Base-by-base conservation (phyloP, 2,329 filamentous ascomycete species). In the Exophiala calicioides region DNA sequence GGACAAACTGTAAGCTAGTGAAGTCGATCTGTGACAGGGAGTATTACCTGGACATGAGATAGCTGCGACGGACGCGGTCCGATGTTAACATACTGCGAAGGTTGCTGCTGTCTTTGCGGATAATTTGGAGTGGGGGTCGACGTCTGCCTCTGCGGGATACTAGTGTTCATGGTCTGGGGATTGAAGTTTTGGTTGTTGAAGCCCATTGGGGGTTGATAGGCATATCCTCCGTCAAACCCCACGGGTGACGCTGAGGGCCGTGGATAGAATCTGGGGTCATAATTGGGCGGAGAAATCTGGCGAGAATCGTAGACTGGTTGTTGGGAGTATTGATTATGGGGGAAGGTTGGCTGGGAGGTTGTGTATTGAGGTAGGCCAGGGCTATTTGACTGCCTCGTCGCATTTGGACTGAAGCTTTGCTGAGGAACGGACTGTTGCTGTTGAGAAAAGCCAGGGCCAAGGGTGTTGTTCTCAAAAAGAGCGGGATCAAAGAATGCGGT, bases 71-170 rank as follows among this genome's bases (percentile, higher is more conserved):
- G 59, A 49, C 53, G 61, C 56, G 45, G 48, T 53, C n/a, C 59
- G n/a, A 52, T 37, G 30, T 54, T 56, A 35, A 55, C 43, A 31
- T 48, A 58, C 20, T 47, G 53, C 44, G 62, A 58, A 27, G 58
- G 51, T 35, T 60, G 61, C 13, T 60, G 58, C 35, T 53, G 39
- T 52, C 44, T 44, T 59, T 63, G 40, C 66, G 66, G 9, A 66
- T 60, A n/a, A 61, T 64, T 52, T 64, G 45, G 41, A 5, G 49
- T 39, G 15, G 53, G 50, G 9, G 49, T 48, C 2, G 50, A 42
- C 13, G 42, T 46, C 27, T 54, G 58, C 15, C 51, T 32, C 30
- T 34, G 51, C 3, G 47, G 48, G 10, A 54, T n/a, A n/a, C n/a
- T n/a, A n/a, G n/a, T 44, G 32, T 47, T 44, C 24, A 52, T 21